Percentiles rank a stretch among this genome's conserved stretches.
Evolutionary conservation across 2,329 filamentous ascomycete genomes (phyloP).

Genomic region (Stagonosporopsis cucurbitacearum): DNA sequence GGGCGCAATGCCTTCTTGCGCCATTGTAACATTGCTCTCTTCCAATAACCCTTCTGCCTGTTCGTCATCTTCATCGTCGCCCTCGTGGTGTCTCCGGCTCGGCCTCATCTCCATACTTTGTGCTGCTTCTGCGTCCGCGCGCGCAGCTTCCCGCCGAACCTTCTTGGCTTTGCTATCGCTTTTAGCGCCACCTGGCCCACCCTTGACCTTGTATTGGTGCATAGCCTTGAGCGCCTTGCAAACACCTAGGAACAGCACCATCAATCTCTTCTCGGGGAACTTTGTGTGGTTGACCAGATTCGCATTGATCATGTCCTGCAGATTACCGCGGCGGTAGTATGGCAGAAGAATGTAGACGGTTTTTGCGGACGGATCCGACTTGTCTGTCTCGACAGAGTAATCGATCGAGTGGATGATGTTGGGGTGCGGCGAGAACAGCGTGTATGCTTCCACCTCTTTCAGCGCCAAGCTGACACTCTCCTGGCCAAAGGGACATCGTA

Average conservation of each 20-base stretch:
- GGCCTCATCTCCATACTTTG: conserved; percentile 51
- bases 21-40: conserved; percentile 72
- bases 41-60: conserved; percentile 87
- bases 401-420: conserved; percentile 89
- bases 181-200: conserved; percentile 58
- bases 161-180: conserved; percentile 62
- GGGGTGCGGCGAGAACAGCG: conserved; percentile 79
- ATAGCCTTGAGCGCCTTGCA: conserved; percentile 87
- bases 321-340: conserved; percentile 92
- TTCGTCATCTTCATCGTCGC: conserved; percentile 71
- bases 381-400: conserved; percentile 79
- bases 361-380: conserved; percentile 73
- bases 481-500: conserved; percentile 95
- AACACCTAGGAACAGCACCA: conserved; percentile 90
- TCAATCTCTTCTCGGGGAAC: conserved; percentile 86
- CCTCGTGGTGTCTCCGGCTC: conserved; percentile 45
- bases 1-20: conserved; percentile 71
- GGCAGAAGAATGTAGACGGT: conserved; percentile 96
- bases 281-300: conserved; percentile 93
- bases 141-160: conserved; percentile 62
- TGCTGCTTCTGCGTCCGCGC: conserved; percentile 60
- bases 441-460: conserved; percentile 97
- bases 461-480: conserved; percentile 94
- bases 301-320: conserved; percentile 98
- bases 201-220: conserved; percentile 81